Evolutionary conservation across 179 eudicot genomes (phyloP).

Genomic region (Beta macrorhiza): DNA sequence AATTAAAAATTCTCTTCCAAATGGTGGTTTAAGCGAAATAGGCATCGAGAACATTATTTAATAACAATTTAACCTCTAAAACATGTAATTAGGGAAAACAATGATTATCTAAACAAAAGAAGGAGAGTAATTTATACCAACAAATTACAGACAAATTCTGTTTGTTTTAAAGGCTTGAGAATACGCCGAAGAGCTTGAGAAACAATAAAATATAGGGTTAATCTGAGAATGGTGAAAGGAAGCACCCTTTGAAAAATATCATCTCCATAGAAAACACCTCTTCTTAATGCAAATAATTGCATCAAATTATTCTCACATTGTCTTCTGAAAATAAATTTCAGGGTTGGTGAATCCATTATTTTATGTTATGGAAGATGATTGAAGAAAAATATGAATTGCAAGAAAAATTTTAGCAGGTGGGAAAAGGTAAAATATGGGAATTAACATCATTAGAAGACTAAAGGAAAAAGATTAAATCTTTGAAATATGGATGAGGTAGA

Average conservation of each 20-base stretch:
- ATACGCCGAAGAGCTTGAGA: constrained; percentile 19
- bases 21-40: too few relatives aligned
- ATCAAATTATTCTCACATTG: constrained; percentile 19
- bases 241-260: constrained; percentile 14
- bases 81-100: neutral
- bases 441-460: constrained; percentile 5
- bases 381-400: neutral
- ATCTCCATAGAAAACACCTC: constrained; percentile 26
- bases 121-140: constrained; percentile 10
- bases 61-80: neutral
- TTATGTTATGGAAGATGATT: constrained; percentile 9
- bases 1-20: too few relatives aligned
- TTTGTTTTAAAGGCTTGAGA: constrained; percentile 23
- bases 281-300: neutral
- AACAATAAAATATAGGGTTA: constrained; percentile 11
- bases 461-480: neutral
- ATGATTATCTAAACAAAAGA: too few relatives aligned
- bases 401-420: neutral
- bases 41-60: neutral
- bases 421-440: neutral
- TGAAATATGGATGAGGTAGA: neutral
- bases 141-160: constrained; percentile 10
- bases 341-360: neutral
- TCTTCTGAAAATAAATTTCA: constrained; percentile 6
- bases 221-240: constrained; percentile 19